These are phyloP conservation scores for Tylopilus felleus DNA, from an alignment of 768 basidiomycete species.

Conservation along the genomic window DNA sequence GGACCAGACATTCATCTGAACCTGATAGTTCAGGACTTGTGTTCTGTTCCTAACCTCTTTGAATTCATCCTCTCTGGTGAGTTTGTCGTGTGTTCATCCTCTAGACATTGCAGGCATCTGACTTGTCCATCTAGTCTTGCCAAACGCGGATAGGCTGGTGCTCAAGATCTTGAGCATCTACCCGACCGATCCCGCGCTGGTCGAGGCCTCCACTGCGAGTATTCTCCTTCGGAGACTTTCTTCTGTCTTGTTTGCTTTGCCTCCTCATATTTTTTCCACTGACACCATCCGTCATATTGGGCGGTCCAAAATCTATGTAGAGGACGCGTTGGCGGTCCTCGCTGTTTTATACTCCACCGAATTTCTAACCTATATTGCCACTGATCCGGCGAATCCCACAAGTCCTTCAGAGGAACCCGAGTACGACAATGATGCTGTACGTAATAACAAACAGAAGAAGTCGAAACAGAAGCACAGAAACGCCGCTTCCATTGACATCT, in stretches of 20 bases:
- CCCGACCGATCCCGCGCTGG: slow-evolving; percentile 24
- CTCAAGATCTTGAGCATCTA: slow-evolving; percentile 33
- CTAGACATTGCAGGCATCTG: background rate
- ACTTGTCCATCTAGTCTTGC: slow-evolving; percentile 9
- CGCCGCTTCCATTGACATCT: slow-evolving; percentile 20
- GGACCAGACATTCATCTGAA: slow-evolving; percentile 17
- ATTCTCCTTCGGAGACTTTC: slow-evolving; percentile 28
- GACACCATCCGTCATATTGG: slow-evolving; percentile 13
- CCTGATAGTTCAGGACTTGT: slow-evolving; percentile 28
- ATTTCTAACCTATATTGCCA: background rate
- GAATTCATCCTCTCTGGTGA: slow-evolving; percentile 31
- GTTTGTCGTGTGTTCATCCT: background rate
- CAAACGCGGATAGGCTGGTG: slow-evolving; percentile 13
- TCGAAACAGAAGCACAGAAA: slow-evolving; percentile 17
- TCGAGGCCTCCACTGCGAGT: slow-evolving; percentile 18
- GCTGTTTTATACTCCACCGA: slow-evolving; percentile 14
- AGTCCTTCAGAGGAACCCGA: slow-evolving; percentile 1
- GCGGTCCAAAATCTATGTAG: slow-evolving; percentile 21
- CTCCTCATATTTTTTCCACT: slow-evolving; percentile 12
- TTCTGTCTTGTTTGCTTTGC: slow-evolving; percentile 22
- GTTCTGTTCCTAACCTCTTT: slow-evolving; percentile 26
- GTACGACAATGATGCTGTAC: background rate
- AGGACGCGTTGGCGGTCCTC: slow-evolving; percentile 22
- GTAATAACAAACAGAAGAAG: slow-evolving; percentile 30
- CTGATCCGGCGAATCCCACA: background rate